Evolutionary conservation across 371 early-diverging fungal genomes (phyloP), one percentile per base, ranked within the genome.

Genomic region (Basidiobolus meristosporus): DNA sequence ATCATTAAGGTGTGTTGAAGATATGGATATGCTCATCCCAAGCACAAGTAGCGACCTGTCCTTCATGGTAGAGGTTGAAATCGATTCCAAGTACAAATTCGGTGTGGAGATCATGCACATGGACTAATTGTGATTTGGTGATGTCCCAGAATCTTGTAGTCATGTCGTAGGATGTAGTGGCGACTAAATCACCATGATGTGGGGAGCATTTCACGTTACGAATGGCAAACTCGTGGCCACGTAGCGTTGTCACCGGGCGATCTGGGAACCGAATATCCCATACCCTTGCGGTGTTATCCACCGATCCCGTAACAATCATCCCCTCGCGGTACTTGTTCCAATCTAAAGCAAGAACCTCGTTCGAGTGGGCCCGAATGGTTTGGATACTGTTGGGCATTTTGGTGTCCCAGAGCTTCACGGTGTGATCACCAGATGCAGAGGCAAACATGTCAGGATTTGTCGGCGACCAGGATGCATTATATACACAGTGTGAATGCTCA

Each of bases 11-110:
- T 3, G 36, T 3, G 12, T 34, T 16, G 11, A 71, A 67, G 12
- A 77, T 62, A 57, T 72, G 70, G 7, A 93, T 67, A 21, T 54
- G 57, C 55, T 90, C 91, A 52, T 93, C 95, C 95, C 95, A 93
- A 18, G 83, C 79, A 56, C 89, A 88, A 0, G 92, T 87, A 6
- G 89, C 91, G 20, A 91, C 58, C 46, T 73, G 73, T 1, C 88
- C 86, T 30, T 79, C 77, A 12, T 68, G 46, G 54, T 82, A 91
- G 44, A 92, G 54, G 46, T 75, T 80, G 51, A 78, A 86, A 55
- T 95, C 96, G 26, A 90, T 54, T 0, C 93, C 96, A 23, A 91
- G 62, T 14, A 87, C 93, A 69, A 95, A 95, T 60, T 95, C 96
- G 0, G 82, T 75, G 45, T 95, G 93, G 20, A 63, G 63, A 48